Evolutionary conservation across 2,329 filamentous ascomycete species (phyloP).

Genomic region (Phialophora verrucosa): DNA sequence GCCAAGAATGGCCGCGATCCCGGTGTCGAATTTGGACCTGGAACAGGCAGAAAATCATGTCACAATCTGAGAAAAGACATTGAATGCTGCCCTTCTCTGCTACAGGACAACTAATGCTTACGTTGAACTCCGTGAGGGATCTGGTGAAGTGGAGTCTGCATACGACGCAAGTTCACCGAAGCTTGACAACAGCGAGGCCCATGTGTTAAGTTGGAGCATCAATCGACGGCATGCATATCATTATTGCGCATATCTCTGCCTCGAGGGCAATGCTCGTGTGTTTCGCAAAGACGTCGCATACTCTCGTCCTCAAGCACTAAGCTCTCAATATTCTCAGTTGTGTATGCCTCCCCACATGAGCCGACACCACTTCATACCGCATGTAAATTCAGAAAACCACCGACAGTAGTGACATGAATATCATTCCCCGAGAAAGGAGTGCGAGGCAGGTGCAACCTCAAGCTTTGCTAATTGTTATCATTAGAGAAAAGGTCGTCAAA

Average conservation of each 20-base stretch:
- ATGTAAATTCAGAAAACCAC: slow-evolving; percentile 7
- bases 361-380: neutral
- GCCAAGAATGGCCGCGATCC: neutral
- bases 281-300: neutral
- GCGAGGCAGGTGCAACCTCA: neutral
- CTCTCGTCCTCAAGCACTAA: neutral
- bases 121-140: neutral
- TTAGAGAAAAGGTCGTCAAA: slow-evolving; percentile 13
- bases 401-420: slow-evolving; percentile 1
- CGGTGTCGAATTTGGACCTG: neutral
- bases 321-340: neutral
- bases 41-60: neutral
- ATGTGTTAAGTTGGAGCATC: neutral
- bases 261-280: neutral
- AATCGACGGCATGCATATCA: neutral
- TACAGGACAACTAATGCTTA: neutral
- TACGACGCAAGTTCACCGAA: neutral
- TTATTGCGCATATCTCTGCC: neutral
- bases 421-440: neutral
- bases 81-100: neutral
- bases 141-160: neutral
- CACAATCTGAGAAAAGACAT: neutral
- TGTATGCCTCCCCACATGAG: neutral
- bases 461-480: neutral
- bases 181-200: neutral